Evolutionary conservation across 352 stramenopile species (phyloP).

Genomic region (Phytopythium kandeliae): DNA sequence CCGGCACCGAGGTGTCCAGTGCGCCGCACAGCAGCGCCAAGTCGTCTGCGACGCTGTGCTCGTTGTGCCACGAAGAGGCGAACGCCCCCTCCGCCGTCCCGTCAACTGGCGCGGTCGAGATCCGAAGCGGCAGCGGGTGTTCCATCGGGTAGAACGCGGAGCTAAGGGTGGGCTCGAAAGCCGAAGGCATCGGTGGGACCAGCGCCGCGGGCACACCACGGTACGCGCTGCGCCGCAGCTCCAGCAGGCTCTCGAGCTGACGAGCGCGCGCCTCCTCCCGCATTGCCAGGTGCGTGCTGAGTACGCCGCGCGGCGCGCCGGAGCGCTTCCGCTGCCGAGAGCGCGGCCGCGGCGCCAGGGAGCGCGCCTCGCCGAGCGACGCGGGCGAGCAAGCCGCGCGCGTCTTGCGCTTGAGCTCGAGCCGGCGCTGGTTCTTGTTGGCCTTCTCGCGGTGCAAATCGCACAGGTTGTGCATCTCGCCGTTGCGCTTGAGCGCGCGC

Average conservation of each 20-base stretch:
- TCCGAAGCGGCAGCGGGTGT: neutral
- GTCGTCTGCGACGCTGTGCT: slow-evolving; percentile 11
- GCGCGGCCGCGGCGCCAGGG: slow-evolving; percentile 7
- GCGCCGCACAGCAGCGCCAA: slow-evolving; percentile 10
- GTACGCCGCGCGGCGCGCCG: slow-evolving; percentile 8
- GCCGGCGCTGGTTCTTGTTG: slow-evolving; percentile 9
- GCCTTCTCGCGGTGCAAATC: slow-evolving; percentile 19
- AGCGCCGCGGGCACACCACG: slow-evolving; percentile 1
- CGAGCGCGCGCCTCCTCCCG: slow-evolving; percentile 20
- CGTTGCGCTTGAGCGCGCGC: slow-evolving; percentile 32
- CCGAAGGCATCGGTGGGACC: slow-evolving; percentile 5
- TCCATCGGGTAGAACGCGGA: neutral
- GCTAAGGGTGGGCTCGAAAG: neutral
- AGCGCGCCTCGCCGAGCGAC: neutral
- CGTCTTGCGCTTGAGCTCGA: slow-evolving; percentile 38
- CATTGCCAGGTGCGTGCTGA: slow-evolving; percentile 38
- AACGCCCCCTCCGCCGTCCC: slow-evolving; percentile 10
- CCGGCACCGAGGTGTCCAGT: slow-evolving; percentile 13
- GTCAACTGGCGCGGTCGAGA: slow-evolving; percentile 2
- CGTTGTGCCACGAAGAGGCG: slow-evolving; percentile 10
- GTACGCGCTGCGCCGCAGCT: slow-evolving; percentile 1
- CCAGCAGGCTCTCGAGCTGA: slow-evolving; percentile 11
- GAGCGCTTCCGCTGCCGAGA: slow-evolving; percentile 6
- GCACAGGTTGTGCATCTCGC: slow-evolving; percentile 21
- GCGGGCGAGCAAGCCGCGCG: slow-evolving; percentile 5